Percentiles rank a stretch among this genome's conserved stretches.
Conservation (phyloP, 139 green algal genomes). For the Tetraselmis chui region DNA sequence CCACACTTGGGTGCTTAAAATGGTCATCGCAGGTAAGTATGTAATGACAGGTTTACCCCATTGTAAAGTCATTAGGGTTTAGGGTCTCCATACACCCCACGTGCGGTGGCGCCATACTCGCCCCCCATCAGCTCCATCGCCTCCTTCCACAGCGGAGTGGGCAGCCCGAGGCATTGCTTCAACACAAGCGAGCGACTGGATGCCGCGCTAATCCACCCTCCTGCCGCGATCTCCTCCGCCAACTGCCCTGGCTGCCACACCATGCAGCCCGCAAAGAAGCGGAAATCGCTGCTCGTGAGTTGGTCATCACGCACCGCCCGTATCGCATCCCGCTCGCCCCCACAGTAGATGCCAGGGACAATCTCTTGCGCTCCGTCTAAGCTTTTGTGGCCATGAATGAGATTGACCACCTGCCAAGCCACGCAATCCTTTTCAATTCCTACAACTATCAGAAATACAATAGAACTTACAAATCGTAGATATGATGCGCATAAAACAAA, state of each 20-base stretch:
- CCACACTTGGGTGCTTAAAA: no score
- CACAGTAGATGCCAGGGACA: conserved; percentile 29
- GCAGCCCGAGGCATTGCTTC: conserved; percentile 58
- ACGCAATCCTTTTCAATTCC: no score
- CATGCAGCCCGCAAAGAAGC: conserved; percentile 49
- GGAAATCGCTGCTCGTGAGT: conserved; percentile 32
- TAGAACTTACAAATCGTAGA: no score
- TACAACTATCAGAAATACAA: no score
- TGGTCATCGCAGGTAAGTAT: no score
- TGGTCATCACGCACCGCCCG: conserved; percentile 18
- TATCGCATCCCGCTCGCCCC: conserved; percentile 25
- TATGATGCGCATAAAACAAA: no score
- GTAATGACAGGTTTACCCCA: no score
- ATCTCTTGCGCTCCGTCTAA: conserved; percentile 14
- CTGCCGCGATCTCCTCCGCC: conserved; percentile 30
- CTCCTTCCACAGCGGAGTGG: conserved; percentile 59
- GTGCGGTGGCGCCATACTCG: neutral
- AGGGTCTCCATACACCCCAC: neutral
- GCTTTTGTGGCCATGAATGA: conserved; percentile 29
- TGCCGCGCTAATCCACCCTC: conserved; percentile 41
- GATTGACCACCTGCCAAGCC: conserved; percentile 28
- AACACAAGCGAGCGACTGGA: conserved; percentile 46
- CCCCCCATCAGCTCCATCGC: conserved; percentile 46
- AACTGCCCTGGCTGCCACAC: conserved; percentile 48
- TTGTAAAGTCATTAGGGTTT: no score